phyloP scores from a whole-genome alignment of 2,329 filamentous ascomycete genomes.

The Fusarium sp. region DNA sequence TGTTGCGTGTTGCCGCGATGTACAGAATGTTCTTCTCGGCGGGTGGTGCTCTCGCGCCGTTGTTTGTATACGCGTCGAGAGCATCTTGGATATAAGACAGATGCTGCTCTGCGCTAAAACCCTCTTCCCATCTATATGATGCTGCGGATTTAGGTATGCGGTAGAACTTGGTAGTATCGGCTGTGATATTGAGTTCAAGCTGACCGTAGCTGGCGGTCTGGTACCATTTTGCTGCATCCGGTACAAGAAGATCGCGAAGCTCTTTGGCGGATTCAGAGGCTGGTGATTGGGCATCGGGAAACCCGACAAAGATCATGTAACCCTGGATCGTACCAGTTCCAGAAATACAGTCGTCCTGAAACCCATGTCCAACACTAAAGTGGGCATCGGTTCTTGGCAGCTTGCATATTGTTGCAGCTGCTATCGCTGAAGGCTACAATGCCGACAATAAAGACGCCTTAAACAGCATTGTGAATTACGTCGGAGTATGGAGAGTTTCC shows the following conservation, averaged over 20 bases:
- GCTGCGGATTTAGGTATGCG: slow-evolving; percentile 40
- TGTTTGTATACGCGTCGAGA: slow-evolving; percentile 11
- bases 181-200: slow-evolving; percentile 34
- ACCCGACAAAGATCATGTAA: slow-evolving; percentile 51
- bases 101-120: slow-evolving; percentile 1
- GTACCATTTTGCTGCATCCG: slow-evolving; percentile 25
- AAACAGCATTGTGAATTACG: not conserved
- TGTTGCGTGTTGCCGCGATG: slow-evolving; percentile 14
- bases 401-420: not conserved
- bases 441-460: not conserved
- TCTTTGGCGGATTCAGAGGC: slow-evolving; percentile 33
- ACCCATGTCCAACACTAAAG: not conserved
- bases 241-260: slow-evolving; percentile 27
- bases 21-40: slow-evolving; percentile 22
- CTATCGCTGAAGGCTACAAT: not conserved
- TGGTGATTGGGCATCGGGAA: slow-evolving; percentile 36
- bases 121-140: slow-evolving; percentile 34
- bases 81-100: slow-evolving; percentile 24
- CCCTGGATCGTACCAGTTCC: slow-evolving; percentile 43
- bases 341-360: slow-evolving; percentile 41
- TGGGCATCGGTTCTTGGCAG: not conserved
- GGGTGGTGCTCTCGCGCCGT: not conserved
- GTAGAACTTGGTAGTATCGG: slow-evolving; percentile 35
- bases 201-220: slow-evolving; percentile 38
- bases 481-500: not conserved